Evolutionary conservation across 83 land plant species (phyloP), one percentile per base, ranked within the genome.

Genomic region (Picea abies): DNA sequence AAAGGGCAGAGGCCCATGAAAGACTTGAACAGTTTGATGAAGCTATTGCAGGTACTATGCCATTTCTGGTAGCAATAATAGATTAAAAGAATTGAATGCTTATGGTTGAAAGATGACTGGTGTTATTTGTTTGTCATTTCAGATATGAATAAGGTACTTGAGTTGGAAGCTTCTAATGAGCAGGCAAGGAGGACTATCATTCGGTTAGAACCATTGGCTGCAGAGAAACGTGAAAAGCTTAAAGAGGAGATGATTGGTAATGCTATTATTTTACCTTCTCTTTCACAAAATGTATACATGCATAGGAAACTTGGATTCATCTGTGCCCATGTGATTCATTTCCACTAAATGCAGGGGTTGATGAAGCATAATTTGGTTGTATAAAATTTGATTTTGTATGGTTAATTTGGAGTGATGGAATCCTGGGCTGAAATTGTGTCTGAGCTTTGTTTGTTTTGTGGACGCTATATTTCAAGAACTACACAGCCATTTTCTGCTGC

Each of bases 221-320:
- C 90, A 39, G 93, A 91, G 85, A 91, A 93, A 79, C 79, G 94
- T 63, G 99, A 95, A 82, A 95, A 94, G 87, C 83, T 97, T 91
- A 95, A 97, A 84, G 99, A 92, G 76, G 99, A 97, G 84, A 97
- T 97, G 99, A 87, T 97, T 23, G 99, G 99, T 95, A 90, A 72
- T 83, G 47, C 68, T 6, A 75, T 4, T n/a, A 25, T 19, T 69
- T 81, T 9, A 10, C 15, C 56, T 60, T 81, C 6, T 65, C 63
- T 3, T 64, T 29, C 14, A 12, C 16, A 5, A 71, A 69, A 71
- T 39, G 6, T 41, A 41, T 41, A 39, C 44, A 41, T 41, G 47
- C 3, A 35, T 14, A 47, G 52, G 47, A 71, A 71, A 39, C 49
- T 20, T 39, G 8, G 44, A 41, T 41, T 41, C 44, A 41, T 41